These are phyloP conservation scores for Striga hermonthica DNA, from an alignment of 305 asterid genomes.

Conservation along the genomic window DNA sequence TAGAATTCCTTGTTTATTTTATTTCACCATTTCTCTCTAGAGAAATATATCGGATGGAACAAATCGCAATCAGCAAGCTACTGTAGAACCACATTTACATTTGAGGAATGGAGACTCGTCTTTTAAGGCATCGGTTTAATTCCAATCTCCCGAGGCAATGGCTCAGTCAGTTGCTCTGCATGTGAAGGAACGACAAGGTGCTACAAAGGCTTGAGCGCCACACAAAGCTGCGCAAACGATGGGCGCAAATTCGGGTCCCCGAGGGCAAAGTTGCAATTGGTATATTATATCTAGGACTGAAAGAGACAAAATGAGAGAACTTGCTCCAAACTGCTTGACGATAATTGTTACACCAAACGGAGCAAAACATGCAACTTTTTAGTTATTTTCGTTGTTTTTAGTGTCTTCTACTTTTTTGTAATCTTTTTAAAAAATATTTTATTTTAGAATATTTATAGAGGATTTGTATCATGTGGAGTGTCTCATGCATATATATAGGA, in stretches of 20 bases:
- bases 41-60: too few species aligned
- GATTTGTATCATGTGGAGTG: too few species aligned
- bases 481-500: background rate
- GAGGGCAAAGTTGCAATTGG: slow-evolving; percentile 23
- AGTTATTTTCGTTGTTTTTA: too few species aligned
- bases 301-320: background rate
- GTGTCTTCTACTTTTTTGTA: too few species aligned
- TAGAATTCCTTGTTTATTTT: too few species aligned
- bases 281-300: background rate
- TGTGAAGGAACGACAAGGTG: slow-evolving; percentile 68
- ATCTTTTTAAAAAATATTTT: too few species aligned
- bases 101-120: slow-evolving; percentile 29
- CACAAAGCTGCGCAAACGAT: slow-evolving; percentile 82
- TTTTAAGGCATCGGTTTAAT: slow-evolving; percentile 58
- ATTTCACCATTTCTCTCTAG: too few species aligned
- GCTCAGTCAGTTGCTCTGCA: slow-evolving; percentile 50
- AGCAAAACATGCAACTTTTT: too few species aligned
- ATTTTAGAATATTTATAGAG: too few species aligned
- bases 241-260: slow-evolving; percentile 98
- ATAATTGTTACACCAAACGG: too few species aligned
- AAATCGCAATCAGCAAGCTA: slow-evolving; percentile 11
- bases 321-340: too few species aligned
- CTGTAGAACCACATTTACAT: slow-evolving; percentile 29
- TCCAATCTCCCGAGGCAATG: slow-evolving; percentile 54
- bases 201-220: slow-evolving; percentile 89